Conservation (phyloP, 2,329 filamentous ascomycete genomes). For the Colletotrichum noveboracense region DNA sequence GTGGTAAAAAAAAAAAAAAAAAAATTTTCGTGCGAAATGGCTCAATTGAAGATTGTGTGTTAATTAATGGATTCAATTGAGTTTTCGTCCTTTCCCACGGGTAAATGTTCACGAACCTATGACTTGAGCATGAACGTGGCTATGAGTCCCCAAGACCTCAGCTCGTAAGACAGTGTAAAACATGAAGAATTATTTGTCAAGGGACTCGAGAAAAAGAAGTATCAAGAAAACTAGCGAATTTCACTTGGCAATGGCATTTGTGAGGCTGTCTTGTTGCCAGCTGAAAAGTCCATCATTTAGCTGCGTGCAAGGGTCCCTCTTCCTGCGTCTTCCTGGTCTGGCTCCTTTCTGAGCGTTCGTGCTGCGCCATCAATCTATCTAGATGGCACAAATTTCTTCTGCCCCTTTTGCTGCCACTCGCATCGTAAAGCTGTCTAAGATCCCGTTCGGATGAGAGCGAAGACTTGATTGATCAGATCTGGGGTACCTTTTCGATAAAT, state of each 20-base stretch:
- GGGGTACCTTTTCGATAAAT: background rate
- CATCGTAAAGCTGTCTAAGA: background rate
- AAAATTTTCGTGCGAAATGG: background rate
- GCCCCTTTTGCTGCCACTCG: background rate
- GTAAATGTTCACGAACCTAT: background rate
- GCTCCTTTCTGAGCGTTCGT: background rate
- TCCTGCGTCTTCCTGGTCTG: background rate
- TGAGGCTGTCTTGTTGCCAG: background rate
- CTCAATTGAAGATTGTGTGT: background rate
- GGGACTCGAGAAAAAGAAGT: background rate
- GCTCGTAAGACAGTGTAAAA: background rate
- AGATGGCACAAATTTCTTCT: background rate
- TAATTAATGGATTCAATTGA: background rate
- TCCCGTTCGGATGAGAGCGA: background rate
- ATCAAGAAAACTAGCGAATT: background rate
- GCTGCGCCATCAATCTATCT: background rate
- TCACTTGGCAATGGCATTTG: background rate
- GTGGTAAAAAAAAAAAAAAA: background rate
- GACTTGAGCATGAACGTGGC: background rate
- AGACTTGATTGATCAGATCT: background rate
- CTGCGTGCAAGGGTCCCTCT: background rate
- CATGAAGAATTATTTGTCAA: background rate
- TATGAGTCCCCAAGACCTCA: background rate
- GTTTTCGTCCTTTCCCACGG: background rate
- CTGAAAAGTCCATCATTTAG: background rate